Percentiles rank a stretch among this genome's conserved stretches.
Conservation (phyloP, 306 rosid species). For the Rosa rugosa region DNA sequence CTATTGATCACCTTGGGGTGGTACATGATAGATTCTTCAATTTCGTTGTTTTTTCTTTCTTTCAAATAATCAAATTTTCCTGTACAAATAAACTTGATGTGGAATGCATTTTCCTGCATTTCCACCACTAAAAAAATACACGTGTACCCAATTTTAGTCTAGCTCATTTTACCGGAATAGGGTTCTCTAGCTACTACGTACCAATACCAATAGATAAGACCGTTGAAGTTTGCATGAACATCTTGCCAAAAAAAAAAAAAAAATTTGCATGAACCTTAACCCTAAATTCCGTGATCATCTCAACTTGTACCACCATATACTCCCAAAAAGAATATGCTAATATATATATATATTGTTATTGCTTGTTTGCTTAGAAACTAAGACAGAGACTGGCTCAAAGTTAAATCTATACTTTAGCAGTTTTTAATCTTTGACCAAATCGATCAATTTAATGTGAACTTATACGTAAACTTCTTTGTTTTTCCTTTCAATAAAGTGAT, state of each 20-base stretch:
- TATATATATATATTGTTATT: not conserved
- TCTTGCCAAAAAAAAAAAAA: too few species aligned
- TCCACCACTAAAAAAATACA: not conserved
- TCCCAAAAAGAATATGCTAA: not conserved
- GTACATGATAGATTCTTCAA: not conserved
- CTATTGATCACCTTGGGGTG: not conserved
- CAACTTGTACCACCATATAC: not conserved
- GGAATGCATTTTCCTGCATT: not conserved
- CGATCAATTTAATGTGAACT: not conserved
- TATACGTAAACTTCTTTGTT: not conserved
- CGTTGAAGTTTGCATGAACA: not conserved
- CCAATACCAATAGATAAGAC: not conserved
- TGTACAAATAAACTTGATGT: constrained; percentile 1
- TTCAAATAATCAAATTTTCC: not conserved
- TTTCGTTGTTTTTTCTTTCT: not conserved
- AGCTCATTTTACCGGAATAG: not conserved
- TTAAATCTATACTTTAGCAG: not conserved
- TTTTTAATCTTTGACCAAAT: not conserved
- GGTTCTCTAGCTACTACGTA: not conserved
- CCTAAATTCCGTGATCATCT: not conserved
- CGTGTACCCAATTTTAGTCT: not conserved
- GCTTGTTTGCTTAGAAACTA: not conserved
- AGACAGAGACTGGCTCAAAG: not conserved
- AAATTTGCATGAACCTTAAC: not conserved
- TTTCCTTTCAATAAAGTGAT: not conserved